These are phyloP conservation scores for Colletotrichum incanum DNA, from an alignment of 2,329 filamentous ascomycete species.

Conservation along the genomic window DNA sequence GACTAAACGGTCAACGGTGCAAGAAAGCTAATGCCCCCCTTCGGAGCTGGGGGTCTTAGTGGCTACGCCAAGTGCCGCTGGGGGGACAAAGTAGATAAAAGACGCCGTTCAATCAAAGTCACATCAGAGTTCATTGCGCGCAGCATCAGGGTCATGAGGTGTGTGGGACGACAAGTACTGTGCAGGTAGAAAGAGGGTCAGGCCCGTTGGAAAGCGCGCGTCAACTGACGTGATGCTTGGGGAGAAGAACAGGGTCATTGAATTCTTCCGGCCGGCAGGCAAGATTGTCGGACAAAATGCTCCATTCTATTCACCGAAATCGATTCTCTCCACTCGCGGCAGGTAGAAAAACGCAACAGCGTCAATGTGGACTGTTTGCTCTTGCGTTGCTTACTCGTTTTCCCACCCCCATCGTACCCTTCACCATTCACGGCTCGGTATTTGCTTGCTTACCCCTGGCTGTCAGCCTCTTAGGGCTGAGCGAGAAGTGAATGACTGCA, in stretches of 20 bases:
- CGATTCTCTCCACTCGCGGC: conserved; percentile 24
- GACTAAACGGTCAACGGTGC: conserved; percentile 23
- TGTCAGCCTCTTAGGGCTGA: conserved; percentile 37
- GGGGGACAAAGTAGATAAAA: not conserved
- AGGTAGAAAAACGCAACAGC: conserved; percentile 3
- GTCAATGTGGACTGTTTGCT: conserved; percentile 1
- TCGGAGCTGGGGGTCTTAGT: conserved; percentile 19
- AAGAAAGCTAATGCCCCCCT: conserved; percentile 30
- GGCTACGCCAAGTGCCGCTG: conserved; percentile 6
- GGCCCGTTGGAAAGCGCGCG: conserved; percentile 1
- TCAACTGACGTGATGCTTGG: conserved; percentile 31
- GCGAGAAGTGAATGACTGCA: conserved; percentile 30
- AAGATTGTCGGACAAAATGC: not conserved
- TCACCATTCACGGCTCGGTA: conserved; percentile 10
- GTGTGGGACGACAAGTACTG: conserved; percentile 19
- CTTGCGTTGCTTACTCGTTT: conserved; percentile 7
- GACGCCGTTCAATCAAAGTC: not conserved
- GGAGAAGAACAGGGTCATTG: not conserved
- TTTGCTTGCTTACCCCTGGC: conserved; percentile 5
- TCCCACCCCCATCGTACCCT: conserved; percentile 10
- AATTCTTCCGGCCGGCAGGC: conserved; percentile 3
- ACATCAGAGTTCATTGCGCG: not conserved
- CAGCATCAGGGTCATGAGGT: not conserved
- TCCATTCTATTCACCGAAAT: conserved; percentile 12
- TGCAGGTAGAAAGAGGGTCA: conserved; percentile 19